phyloP scores from a whole-genome alignment of 495 filamentous ascomycete species.

The Aspergillus cavernicola region DNA sequence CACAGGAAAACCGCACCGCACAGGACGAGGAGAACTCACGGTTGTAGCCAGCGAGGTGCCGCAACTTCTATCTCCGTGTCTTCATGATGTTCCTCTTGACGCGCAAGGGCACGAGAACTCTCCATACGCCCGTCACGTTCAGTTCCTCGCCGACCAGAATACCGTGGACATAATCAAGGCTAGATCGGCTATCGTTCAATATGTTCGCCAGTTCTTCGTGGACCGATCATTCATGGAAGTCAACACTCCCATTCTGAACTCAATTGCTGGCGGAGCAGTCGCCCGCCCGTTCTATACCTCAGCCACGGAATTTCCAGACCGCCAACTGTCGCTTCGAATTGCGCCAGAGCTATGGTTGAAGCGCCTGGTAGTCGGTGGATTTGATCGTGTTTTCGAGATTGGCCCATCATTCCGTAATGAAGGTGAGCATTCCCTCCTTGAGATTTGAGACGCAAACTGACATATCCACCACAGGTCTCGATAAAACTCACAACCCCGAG shows the following conservation, averaged over 20 bases:
- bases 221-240: slow-evolving; percentile 76
- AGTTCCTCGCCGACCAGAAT: slow-evolving; percentile 68
- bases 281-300: slow-evolving; percentile 81
- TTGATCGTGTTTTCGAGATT: slow-evolving; percentile 87
- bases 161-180: slow-evolving; percentile 66
- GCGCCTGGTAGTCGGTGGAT: slow-evolving; percentile 84
- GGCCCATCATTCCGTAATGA: slow-evolving; percentile 94
- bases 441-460: neutral
- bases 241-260: slow-evolving; percentile 80
- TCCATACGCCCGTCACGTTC: slow-evolving; percentile 67
- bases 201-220: slow-evolving; percentile 69
- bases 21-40: slow-evolving; percentile 71
- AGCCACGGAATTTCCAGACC: slow-evolving; percentile 66
- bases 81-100: slow-evolving; percentile 68
- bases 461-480: slow-evolving; percentile 49
- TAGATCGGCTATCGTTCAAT: slow-evolving; percentile 69
- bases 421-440: slow-evolving; percentile 40
- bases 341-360: slow-evolving; percentile 97
- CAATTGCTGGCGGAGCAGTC: slow-evolving; percentile 72
- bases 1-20: slow-evolving; percentile 68
- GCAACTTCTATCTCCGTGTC: slow-evolving; percentile 65
- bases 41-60: slow-evolving; percentile 65
- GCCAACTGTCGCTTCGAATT: slow-evolving; percentile 69
- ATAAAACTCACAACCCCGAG: slow-evolving; percentile 92
- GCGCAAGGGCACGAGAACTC: slow-evolving; percentile 63